Base-by-base conservation (phyloP, 441 rosid genomes). In the Viola pubescens region DNA sequence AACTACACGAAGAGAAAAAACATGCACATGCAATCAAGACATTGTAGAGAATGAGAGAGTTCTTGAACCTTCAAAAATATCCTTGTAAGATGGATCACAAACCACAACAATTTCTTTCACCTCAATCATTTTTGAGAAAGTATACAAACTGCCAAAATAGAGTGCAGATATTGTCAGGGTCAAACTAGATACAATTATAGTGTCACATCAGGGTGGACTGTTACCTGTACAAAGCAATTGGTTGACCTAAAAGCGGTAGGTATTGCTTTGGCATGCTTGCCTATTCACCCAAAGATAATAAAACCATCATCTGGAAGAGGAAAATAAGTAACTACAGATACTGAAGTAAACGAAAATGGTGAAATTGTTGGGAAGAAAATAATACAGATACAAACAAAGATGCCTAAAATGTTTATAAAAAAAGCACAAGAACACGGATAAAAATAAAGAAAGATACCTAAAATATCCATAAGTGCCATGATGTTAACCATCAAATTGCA, bases 241-340 rank as follows among this genome's bases (percentile, higher is more conserved):
- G 94, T 64, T 83, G 97, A 68, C 88, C 97, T 37, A 89, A 41
- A 58, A 91, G 94, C 4, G 97, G 95, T 61, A 91, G 91, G 71
- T 91, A 91, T 71, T 89, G 98, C 84, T 91, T 91, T 61, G 98
- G 98, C 78, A 89, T 91, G 82, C 63, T 83, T 52, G 89, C 91
- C 98, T 91, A 63, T 72, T 71, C 64, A 48, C 69, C 79, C 67
- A 76, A 78, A 77, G 54, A 85, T 59, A 69, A 62, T 16, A 70
- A 73, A 77, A 58, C 56, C 58, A 65, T 80, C 74, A 80, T 65
- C 70, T 56, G 68, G 69, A 69, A 69, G 64, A 67, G 60, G 34
- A 68, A 70, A 56, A 54, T 13, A 14, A 6, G 26, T 48, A 62
- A 61, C 68, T 26, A 72, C 14, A 48, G 45, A 64, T 58, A 71